phyloP scores from a whole-genome alignment of 208 protist genomes.

The Tetramitus jugosus region DNA sequence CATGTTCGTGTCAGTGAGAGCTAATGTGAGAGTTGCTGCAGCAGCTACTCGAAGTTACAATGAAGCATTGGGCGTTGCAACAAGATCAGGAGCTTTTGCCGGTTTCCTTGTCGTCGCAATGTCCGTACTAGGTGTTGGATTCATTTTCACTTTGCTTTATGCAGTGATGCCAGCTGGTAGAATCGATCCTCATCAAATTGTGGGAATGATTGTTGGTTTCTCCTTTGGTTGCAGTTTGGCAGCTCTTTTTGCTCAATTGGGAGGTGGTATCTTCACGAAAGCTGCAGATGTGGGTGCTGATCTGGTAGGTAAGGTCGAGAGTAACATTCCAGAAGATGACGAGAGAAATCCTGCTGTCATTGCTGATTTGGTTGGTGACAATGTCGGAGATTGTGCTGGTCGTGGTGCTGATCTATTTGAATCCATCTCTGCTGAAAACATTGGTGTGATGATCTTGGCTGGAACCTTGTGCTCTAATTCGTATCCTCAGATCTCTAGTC shows the following conservation, averaged over 20 bases:
- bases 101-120: conserved; percentile 47
- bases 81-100: conserved; percentile 49
- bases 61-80: conserved; percentile 46
- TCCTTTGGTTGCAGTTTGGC: conserved; percentile 23
- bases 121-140: conserved; percentile 45
- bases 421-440: conserved; percentile 47
- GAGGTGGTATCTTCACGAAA: conserved; percentile 66
- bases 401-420: conserved; percentile 62
- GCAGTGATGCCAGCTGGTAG: not conserved
- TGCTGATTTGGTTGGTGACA: conserved; percentile 64
- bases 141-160: conserved; percentile 39
- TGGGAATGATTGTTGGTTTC: conserved; percentile 30
- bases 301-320: conserved; percentile 65
- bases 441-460: conserved; percentile 34
- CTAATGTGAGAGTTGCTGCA: conserved; percentile 64
- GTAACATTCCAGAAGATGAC: conserved; percentile 66
- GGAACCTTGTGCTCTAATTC: not conserved
- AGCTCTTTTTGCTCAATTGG: conserved; percentile 58
- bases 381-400: conserved; percentile 63
- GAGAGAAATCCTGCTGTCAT: conserved; percentile 65
- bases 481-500: conserved; percentile 20
- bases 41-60: conserved; percentile 59
- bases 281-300: conserved; percentile 66
- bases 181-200: conserved; percentile 25
- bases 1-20: conserved; percentile 76